Conservation (phyloP, 148 eudicot genomes). For the Tetragonia tetragonoides region DNA sequence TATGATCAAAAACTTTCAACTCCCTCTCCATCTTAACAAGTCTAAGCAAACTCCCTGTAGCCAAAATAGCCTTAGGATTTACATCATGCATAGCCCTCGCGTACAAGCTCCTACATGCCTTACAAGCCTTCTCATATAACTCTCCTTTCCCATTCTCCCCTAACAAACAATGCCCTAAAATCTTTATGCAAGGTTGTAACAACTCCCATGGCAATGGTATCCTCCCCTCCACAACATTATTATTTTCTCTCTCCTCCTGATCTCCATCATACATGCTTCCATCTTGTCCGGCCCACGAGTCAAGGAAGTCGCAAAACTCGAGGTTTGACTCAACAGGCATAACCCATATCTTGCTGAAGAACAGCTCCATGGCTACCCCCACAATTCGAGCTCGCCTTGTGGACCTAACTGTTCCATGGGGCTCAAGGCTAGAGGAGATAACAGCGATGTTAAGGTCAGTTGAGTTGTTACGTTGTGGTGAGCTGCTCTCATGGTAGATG, state of each 20-base stretch:
- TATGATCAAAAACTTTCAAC: constrained; percentile 42
- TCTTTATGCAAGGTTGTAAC: constrained; percentile 62
- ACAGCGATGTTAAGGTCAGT: constrained; percentile 65
- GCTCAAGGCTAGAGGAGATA: constrained; percentile 64
- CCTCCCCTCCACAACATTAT: constrained; percentile 29
- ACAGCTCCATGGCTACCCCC: constrained; percentile 80
- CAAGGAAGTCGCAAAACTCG: constrained; percentile 64
- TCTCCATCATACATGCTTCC: constrained; percentile 7
- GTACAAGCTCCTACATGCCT: constrained; percentile 59
- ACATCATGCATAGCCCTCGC: constrained; percentile 74
- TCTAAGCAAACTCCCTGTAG: constrained; percentile 59
- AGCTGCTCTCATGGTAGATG: constrained; percentile 66
- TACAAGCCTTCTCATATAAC: constrained; percentile 52
- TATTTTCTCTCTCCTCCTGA: background rate
- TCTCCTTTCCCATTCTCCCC: constrained; percentile 29
- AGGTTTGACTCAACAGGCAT: constrained; percentile 65
- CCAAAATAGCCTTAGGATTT: constrained; percentile 70
- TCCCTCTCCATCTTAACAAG: constrained; percentile 44
- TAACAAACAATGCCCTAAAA: constrained; percentile 82
- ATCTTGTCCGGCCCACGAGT: constrained; percentile 47
- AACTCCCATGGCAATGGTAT: constrained; percentile 82
- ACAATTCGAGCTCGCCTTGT: constrained; percentile 72
- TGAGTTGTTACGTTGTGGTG: constrained; percentile 25
- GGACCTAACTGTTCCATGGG: constrained; percentile 74
- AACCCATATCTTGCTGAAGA: constrained; percentile 47